Evolutionary conservation across 306 rosid species (phyloP).

Genomic region (Hippophae gyantsensis): DNA sequence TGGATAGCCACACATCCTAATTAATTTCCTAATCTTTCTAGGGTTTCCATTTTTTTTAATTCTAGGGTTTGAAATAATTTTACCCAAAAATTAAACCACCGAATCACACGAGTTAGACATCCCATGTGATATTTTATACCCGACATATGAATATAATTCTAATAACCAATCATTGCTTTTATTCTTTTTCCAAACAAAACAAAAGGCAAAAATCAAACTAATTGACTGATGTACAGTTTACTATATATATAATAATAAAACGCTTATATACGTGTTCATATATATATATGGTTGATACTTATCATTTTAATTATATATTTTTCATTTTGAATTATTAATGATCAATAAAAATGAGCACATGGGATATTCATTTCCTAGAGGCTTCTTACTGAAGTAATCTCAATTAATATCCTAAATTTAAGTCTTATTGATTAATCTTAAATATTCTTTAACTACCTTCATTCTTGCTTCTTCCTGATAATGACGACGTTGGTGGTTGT

Average conservation of each 20-base stretch:
- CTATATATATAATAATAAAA: not conserved
- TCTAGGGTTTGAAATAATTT: not conserved
- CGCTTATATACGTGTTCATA: not conserved
- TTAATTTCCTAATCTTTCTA: too few species aligned
- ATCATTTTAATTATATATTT: not conserved
- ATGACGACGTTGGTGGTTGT: not conserved
- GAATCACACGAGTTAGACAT: slow-evolving; percentile 30
- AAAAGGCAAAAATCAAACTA: slow-evolving; percentile 7
- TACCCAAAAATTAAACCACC: not conserved
- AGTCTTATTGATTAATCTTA: too few species aligned
- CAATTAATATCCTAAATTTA: not conserved
- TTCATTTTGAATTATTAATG: too few species aligned
- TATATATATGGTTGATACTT: too few species aligned
- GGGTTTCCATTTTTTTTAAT: too few species aligned
- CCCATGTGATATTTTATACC: slow-evolving; percentile 50
- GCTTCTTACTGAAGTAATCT: slow-evolving; percentile 34
- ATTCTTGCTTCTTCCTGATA: not conserved
- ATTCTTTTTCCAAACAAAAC: slow-evolving; percentile 16
- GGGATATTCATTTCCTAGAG: slow-evolving; percentile 27
- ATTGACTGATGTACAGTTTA: slow-evolving; percentile 13
- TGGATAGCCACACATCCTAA: not conserved
- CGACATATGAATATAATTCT: slow-evolving; percentile 18
- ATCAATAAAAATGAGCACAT: not conserved
- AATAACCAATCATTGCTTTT: slow-evolving; percentile 26
- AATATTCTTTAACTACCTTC: not conserved